These are phyloP conservation scores for Backusella australiensis DNA, from an alignment of 192 early-diverging fungal genomes.

Conservation along the genomic window DNA sequence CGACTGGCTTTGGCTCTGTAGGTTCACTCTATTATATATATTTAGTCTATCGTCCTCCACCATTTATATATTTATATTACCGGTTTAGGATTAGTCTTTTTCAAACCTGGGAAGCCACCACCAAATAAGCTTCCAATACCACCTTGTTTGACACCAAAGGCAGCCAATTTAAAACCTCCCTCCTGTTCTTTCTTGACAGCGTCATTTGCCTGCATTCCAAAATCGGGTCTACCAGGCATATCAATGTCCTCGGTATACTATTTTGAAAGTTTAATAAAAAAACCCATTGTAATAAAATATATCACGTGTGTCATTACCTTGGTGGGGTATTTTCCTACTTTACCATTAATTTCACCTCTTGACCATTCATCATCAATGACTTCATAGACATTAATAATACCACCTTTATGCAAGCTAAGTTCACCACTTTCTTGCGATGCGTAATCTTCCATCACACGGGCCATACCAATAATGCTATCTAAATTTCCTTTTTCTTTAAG, in stretches of 20 bases:
- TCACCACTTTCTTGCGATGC: slow-evolving; percentile 62
- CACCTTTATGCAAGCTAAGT: slow-evolving; percentile 61
- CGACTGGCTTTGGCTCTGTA: neutral
- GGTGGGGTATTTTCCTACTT: slow-evolving; percentile 64
- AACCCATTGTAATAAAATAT: neutral
- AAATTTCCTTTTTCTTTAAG: neutral
- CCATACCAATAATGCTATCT: slow-evolving; percentile 37
- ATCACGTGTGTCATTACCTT: slow-evolving; percentile 38
- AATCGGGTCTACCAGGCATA: slow-evolving; percentile 27
- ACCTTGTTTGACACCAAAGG: slow-evolving; percentile 77
- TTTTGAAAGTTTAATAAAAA: neutral
- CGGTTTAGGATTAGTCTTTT: slow-evolving; percentile 47
- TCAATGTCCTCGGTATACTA: slow-evolving; percentile 35
- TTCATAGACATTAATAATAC: slow-evolving; percentile 68
- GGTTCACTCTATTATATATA: neutral
- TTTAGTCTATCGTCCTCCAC: neutral
- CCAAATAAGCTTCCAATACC: slow-evolving; percentile 75
- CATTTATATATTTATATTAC: neutral
- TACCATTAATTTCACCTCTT: slow-evolving; percentile 67
- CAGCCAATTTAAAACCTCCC: slow-evolving; percentile 61
- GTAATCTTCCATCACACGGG: slow-evolving; percentile 71
- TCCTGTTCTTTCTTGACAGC: neutral
- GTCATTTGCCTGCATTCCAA: slow-evolving; percentile 7
- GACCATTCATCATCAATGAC: slow-evolving; percentile 63
- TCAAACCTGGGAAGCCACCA: slow-evolving; percentile 65